Conservation (phyloP, 2,329 filamentous ascomycete genomes). For the Colletotrichum salicis region DNA sequence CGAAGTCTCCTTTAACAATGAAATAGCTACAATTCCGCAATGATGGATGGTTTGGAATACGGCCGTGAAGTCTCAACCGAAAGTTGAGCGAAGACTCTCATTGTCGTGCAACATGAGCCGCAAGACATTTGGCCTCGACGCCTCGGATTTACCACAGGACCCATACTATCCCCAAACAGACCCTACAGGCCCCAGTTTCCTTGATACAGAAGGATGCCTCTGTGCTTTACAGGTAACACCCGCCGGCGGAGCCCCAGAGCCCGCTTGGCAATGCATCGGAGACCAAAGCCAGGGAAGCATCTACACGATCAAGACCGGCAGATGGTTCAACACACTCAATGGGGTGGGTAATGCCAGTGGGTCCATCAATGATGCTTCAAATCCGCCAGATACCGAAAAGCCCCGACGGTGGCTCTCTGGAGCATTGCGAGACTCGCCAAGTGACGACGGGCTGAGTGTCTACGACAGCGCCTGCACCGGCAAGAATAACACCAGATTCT, state of each 20-base stretch:
- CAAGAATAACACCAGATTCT: constrained; percentile 52
- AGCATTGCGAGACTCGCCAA: constrained; percentile 36
- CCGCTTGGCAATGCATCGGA: constrained; percentile 57
- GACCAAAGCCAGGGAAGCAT: constrained; percentile 52
- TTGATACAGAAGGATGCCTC: constrained; percentile 52
- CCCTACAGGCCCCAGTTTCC: constrained; percentile 49
- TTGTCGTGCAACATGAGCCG: constrained; percentile 12
- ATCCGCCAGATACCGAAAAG: constrained; percentile 45
- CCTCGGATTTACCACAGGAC: constrained; percentile 45
- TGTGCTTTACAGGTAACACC: constrained; percentile 47
- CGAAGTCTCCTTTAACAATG: background rate
- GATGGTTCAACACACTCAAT: constrained; percentile 52
- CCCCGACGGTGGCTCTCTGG: constrained; percentile 45
- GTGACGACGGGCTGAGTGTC: constrained; percentile 40
- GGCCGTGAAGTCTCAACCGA: background rate
- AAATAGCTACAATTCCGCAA: background rate
- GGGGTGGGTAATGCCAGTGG: constrained; percentile 39
- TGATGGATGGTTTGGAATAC: background rate
- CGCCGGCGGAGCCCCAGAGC: constrained; percentile 25
- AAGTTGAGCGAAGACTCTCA: background rate
- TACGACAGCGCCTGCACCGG: constrained; percentile 56
- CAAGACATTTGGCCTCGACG: background rate
- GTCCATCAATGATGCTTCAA: constrained; percentile 49
- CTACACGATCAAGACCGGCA: constrained; percentile 49
- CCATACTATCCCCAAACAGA: constrained; percentile 48